Conservation (phyloP, 805 yeast genomes). For the Nakazawaea peltata region DNA sequence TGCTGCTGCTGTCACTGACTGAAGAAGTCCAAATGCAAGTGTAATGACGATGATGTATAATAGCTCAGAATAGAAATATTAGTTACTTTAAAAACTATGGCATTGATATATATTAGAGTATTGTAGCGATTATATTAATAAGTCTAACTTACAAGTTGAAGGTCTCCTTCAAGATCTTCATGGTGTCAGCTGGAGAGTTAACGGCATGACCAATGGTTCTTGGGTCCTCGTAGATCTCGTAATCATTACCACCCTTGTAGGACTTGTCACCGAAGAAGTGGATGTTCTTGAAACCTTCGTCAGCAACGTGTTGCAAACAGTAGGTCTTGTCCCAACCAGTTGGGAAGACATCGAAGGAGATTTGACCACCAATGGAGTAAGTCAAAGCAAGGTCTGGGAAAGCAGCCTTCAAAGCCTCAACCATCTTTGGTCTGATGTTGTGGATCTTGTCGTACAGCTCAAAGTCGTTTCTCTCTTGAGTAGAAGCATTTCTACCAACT, state of each 20-base stretch:
- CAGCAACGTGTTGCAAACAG: slow-evolving; percentile 85
- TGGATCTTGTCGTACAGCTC: slow-evolving; percentile 77
- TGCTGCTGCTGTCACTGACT: too few relatives aligned
- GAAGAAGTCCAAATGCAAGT: too few relatives aligned
- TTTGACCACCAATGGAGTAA: slow-evolving; percentile 98
- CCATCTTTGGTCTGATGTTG: slow-evolving; percentile 79
- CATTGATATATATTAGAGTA: too few relatives aligned
- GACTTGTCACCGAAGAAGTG: slow-evolving; percentile 99
- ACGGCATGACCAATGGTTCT: slow-evolving; percentile 98
- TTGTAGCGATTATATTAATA: too few relatives aligned
- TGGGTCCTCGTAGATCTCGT: slow-evolving; percentile 84
- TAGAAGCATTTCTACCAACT: slow-evolving; percentile 96
- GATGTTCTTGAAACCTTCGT: slow-evolving; percentile 77
- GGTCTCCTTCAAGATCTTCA: slow-evolving; percentile 72
- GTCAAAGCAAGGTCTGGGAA: slow-evolving; percentile 84
- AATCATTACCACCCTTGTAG: slow-evolving; percentile 96
- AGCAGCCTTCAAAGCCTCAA: slow-evolving; percentile 71
- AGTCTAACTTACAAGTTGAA: slow-evolving; percentile 40
- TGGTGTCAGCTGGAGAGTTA: slow-evolving; percentile 82
- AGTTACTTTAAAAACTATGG: too few relatives aligned
- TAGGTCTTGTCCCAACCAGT: slow-evolving; percentile 99
- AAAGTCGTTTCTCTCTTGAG: slow-evolving; percentile 86
- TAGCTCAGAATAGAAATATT: too few relatives aligned
- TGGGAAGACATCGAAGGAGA: slow-evolving; percentile 99
- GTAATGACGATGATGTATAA: too few relatives aligned